Evolutionary conservation across 2,329 filamentous ascomycete genomes (phyloP).

Genomic region (Scedosporium minutisporum): DNA sequence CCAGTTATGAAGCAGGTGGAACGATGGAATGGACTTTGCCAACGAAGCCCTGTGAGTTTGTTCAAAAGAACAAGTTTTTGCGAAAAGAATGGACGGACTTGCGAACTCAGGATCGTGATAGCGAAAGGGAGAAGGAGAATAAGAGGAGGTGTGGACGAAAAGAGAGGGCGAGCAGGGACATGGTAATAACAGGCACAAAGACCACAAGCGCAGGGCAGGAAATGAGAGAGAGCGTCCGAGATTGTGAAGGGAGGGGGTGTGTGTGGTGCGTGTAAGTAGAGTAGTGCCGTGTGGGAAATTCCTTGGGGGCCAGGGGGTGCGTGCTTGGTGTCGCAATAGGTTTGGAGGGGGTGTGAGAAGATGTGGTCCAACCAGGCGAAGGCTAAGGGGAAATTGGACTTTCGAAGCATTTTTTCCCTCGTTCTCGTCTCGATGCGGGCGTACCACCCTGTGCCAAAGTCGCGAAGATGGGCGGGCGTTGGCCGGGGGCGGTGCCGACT

Average conservation of each 20-base stretch:
- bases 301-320: neutral
- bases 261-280: neutral
- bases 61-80: neutral
- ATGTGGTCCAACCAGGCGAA: neutral
- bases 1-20: constrained; percentile 16
- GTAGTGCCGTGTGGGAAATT: neutral
- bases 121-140: neutral
- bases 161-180: neutral
- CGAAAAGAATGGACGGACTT: constrained; percentile 6
- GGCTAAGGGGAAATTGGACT: neutral
- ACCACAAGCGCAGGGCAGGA: neutral
- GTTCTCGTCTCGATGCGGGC: neutral
- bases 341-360: neutral
- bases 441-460: neutral
- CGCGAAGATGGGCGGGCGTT: neutral
- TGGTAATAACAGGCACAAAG: neutral
- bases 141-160: neutral
- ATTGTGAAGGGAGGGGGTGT: neutral
- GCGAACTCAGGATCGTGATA: neutral
- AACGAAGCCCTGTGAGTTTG: constrained; percentile 37
- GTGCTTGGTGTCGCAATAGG: neutral
- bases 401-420: neutral
- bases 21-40: constrained; percentile 39
- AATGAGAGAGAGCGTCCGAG: constrained; percentile 3
- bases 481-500: neutral